Percentiles rank a stretch among this genome's conserved stretches.
These are phyloP conservation scores for Linderniella brevidens DNA, from an alignment of 257 asterid genomes.

Conservation along the genomic window DNA sequence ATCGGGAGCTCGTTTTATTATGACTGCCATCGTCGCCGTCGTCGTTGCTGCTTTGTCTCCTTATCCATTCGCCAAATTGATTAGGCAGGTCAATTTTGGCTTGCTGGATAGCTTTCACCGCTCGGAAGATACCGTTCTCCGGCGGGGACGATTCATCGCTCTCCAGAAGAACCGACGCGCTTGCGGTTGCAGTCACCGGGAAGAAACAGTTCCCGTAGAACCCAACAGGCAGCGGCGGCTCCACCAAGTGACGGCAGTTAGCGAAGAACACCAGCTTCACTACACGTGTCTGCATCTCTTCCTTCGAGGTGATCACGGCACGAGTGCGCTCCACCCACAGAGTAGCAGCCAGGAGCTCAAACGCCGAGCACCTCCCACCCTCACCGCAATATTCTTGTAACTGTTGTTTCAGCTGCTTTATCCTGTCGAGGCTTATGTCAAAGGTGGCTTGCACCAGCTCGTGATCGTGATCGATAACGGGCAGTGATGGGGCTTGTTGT, in stretches of 20 bases:
- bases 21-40: no score
- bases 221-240: constrained; percentile 21
- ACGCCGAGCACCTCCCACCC: constrained; percentile 18
- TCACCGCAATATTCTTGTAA: constrained; percentile 12
- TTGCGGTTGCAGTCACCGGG: constrained; percentile 19
- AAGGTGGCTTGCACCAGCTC: constrained; percentile 22
- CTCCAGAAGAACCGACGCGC: neutral
- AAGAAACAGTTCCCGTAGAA: constrained; percentile 47
- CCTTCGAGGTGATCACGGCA: constrained; percentile 12
- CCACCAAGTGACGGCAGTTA: constrained; percentile 20
- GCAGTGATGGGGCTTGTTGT: constrained; percentile 5
- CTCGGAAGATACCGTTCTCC: constrained; percentile 7
- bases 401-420: constrained; percentile 19
- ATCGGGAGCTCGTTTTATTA: no score
- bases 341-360: constrained; percentile 27
- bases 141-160: neutral
- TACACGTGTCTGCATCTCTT: constrained; percentile 5
- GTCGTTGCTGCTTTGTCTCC: constrained; percentile 1
- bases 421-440: constrained; percentile 18
- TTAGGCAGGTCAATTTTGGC: constrained; percentile 18
- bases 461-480: constrained; percentile 14
- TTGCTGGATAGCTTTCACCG: constrained; percentile 30
- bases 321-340: constrained; percentile 26
- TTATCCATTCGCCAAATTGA: constrained; percentile 17
- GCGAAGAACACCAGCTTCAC: constrained; percentile 34